phyloP scores from a whole-genome alignment of 2,329 filamentous ascomycete genomes.

The Magnaporthales sp. region DNA sequence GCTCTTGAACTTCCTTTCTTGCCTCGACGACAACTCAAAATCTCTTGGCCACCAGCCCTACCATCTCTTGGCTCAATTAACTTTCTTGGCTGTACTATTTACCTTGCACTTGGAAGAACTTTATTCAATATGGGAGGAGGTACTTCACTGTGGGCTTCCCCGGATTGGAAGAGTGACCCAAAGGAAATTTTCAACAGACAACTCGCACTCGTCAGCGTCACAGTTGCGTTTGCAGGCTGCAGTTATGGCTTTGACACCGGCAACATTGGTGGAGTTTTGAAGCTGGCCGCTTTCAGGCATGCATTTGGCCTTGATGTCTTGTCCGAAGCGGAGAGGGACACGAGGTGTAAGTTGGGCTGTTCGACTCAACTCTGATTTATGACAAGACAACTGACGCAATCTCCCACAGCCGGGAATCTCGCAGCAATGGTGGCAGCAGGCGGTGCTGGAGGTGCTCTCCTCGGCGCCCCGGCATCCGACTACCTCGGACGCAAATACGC shows the following conservation, averaged over 20 bases:
- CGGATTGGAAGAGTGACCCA: constrained; percentile 26
- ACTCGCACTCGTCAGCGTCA: constrained; percentile 22
- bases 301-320: constrained; percentile 25
- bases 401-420: constrained; percentile 18
- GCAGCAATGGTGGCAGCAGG: constrained; percentile 26
- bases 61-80: neutral
- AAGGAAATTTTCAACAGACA: constrained; percentile 26
- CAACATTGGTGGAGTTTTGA: constrained; percentile 28
- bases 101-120: neutral
- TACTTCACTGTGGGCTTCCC: constrained; percentile 26
- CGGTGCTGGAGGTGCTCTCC: constrained; percentile 25
- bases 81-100: neutral
- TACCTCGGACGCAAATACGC: constrained; percentile 26
- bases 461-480: constrained; percentile 26
- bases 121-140: constrained; percentile 23
- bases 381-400: constrained; percentile 2
- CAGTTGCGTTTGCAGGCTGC: constrained; percentile 26
- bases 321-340: constrained; percentile 18
- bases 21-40: neutral
- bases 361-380: neutral
- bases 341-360: constrained; percentile 8
- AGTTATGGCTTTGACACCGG: constrained; percentile 30
- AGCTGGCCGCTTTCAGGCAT: constrained; percentile 23
- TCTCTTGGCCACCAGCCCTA: neutral
- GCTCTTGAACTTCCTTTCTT: neutral